Evolutionary conservation across 108 stramenopile species (phyloP), one percentile per base, ranked within the genome.

Genomic region (Skeletonema tropicum): DNA sequence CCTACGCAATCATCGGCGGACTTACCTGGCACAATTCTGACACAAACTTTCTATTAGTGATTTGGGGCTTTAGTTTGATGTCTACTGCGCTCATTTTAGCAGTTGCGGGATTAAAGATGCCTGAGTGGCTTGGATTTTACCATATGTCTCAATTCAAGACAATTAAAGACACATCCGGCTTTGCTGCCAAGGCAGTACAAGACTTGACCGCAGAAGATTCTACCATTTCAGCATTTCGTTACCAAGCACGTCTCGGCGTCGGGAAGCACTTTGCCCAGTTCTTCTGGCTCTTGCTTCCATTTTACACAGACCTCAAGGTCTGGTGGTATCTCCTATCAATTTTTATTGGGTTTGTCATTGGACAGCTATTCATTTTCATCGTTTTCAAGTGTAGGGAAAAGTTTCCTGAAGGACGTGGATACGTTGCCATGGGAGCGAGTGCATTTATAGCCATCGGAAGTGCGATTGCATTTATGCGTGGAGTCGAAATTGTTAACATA

Each of bases 121-220:
- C 76, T 10, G 55, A 70, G 17, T 77, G 76, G 75, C 76, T 77
- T 39, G 76, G 76, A 49, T 48, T 31, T n/a, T 77, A 77, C 38
- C 76, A 39, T 21, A 70, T 57, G 64, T 58, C 64, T 23, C 31
- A 45, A 25, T 36, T 77, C n/a, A 23, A 46, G 17, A 45, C 68
- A 19, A 55, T 77, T n/a, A 23, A 23, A 12, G 76, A 77, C 41
- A 66, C 57, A 11, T 63, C 60, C 25, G 48, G 42, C 48, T 69
- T 70, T 29, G 61, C 76, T 23, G 21, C 59, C 59, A 23, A 46
- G 49, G 68, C 76, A 3, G 55, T 77, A 9, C 5, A 65, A 29
- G 58, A 64, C n/a, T 36, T 75, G 12, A 17, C 41, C 14, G 64
- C 14, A 3, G 19, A 6, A n/a, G 36, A 25, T 10, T 45, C 46